phyloP scores from a whole-genome alignment of 352 stramenopile species.

The Globisporangium splendens region DNA sequence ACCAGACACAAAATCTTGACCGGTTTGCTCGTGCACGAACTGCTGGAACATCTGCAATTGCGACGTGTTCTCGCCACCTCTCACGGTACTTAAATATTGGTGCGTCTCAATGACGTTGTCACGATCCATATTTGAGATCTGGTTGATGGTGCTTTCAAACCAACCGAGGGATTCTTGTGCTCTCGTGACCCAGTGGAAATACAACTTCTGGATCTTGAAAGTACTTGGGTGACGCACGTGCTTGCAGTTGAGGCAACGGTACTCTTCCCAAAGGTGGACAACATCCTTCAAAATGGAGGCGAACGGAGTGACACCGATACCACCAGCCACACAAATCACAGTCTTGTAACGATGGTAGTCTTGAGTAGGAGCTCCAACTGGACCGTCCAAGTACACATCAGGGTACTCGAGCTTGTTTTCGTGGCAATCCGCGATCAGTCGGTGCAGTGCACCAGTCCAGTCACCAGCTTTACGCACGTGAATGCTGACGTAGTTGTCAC shows the following conservation, averaged over 20 bases:
- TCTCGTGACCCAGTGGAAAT: conserved; percentile 87
- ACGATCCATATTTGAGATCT: conserved; percentile 70
- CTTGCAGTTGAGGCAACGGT: conserved; percentile 72
- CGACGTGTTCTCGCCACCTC: conserved; percentile 62
- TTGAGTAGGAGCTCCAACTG: conserved; percentile 69
- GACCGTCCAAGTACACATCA: conserved; percentile 69
- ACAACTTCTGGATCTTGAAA: conserved; percentile 81
- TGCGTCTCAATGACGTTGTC: conserved; percentile 82
- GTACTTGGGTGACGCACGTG: conserved; percentile 61
- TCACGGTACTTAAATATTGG: conserved; percentile 82
- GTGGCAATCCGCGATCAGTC: conserved; percentile 62
- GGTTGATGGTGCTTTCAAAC: conserved; percentile 87
- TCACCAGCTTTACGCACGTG: conserved; percentile 76
- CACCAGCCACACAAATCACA: conserved; percentile 66
- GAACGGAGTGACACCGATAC: conserved; percentile 83
- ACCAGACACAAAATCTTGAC: conserved; percentile 78
- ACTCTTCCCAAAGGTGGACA: conserved; percentile 70
- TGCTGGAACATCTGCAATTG: conserved; percentile 85
- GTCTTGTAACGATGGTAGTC: conserved; percentile 77
- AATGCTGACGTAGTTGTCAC: conserved; percentile 79
- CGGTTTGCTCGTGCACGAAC: conserved; percentile 75
- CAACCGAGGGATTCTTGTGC: conserved; percentile 75
- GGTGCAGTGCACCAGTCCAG: conserved; percentile 62
- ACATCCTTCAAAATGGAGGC: conserved; percentile 78
- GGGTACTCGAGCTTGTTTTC: conserved; percentile 61